These are phyloP conservation scores for Chlamydomonas reinhardtii DNA, from an alignment of 163 green algal genomes.

Conservation along the genomic window DNA sequence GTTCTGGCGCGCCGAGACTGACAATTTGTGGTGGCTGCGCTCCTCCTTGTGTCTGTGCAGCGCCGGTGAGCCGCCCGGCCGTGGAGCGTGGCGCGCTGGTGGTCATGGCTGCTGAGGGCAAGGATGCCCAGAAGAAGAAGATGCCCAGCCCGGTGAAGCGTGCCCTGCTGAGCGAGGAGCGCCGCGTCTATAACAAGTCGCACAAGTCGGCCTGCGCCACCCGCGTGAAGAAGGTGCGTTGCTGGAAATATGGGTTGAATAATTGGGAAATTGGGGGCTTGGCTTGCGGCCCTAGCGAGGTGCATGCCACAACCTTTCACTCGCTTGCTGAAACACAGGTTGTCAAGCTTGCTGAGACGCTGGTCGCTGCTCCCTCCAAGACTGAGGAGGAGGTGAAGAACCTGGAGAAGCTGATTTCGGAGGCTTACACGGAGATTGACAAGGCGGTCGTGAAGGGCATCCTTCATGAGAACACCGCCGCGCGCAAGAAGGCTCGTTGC, in stretches of 20 bases:
- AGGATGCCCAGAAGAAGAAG: slow-evolving; percentile 58
- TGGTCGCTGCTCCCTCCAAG: slow-evolving; percentile 46
- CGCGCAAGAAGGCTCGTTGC: slow-evolving; percentile 87
- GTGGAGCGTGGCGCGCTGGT: slow-evolving; percentile 37
- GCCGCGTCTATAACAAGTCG: slow-evolving; percentile 86
- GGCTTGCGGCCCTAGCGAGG: no score
- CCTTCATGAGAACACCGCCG: slow-evolving; percentile 90
- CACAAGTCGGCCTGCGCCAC: slow-evolving; percentile 88
- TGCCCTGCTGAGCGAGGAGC: slow-evolving; percentile 74
- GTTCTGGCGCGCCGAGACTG: background rate
- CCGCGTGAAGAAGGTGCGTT: slow-evolving; percentile 90
- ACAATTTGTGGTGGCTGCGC: background rate
- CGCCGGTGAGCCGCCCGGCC: slow-evolving; percentile 19
- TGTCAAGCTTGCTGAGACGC: slow-evolving; percentile 51
- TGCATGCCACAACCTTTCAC: no score
- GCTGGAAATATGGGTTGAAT: no score
- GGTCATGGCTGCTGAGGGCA: slow-evolving; percentile 59
- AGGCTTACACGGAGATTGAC: slow-evolving; percentile 91
- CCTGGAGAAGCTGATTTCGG: slow-evolving; percentile 77
- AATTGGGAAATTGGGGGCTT: no score
- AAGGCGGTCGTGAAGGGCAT: slow-evolving; percentile 88
- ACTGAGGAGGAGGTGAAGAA: slow-evolving; percentile 77
- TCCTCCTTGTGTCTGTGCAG: slow-evolving; percentile 10
- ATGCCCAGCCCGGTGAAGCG: slow-evolving; percentile 67
- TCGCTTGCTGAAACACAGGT: slow-evolving; percentile 32